Base-by-base conservation (phyloP, 768 basidiomycete species). In the Xerocomus potaroensis region DNA sequence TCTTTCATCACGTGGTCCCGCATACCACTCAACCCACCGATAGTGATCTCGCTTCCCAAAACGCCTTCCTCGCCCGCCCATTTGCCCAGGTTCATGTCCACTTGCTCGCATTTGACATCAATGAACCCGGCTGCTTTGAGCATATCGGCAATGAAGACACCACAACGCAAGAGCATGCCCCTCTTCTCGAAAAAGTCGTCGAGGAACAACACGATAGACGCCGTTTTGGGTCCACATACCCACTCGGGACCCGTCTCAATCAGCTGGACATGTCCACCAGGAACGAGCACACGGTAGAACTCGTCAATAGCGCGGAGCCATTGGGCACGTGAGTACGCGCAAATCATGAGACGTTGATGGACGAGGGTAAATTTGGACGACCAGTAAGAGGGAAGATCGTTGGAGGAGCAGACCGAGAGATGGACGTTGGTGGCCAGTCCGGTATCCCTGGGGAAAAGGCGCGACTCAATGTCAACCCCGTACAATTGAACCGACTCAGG, bases 181-280 rank as follows among this genome's bases (percentile, higher is more conserved):
- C 23, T 57, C 3, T 8, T 24, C 1, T 22, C 53, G 0, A 62
- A 2, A 4, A 62, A 50, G 1, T 43, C 48, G 5, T 56, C 54
- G 41, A 54, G 2, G 2, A 56, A 52, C 16, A 53, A 21, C 10
- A 27, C 26, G 10, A 50, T 1, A 5, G 51, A 43, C 10, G 55
- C 47, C 3, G 57, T 56, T 16, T 52, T 52, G 1, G 42, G 26
- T 4, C 60, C 57, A 1, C 54, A 54, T 0, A 26, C 7, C 51
- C 47, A 59, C 16, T 54, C 50, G 29, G 56, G 49, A 2, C 54
- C 55, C n/a, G 29, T 38, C 38, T 70, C 68, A 24, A 62, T 47
- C n/a, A 69, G 49, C 33, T 70, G 69, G 3, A 54, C 55, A 23
- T 59, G 66, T 4, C 68, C 69, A 2, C 68, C 67, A 0, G 67